Percentiles rank a stretch among this genome's conserved stretches.
These are phyloP conservation scores for Dalbergia cultrata DNA, from an alignment of 306 rosid genomes.

Conservation along the genomic window DNA sequence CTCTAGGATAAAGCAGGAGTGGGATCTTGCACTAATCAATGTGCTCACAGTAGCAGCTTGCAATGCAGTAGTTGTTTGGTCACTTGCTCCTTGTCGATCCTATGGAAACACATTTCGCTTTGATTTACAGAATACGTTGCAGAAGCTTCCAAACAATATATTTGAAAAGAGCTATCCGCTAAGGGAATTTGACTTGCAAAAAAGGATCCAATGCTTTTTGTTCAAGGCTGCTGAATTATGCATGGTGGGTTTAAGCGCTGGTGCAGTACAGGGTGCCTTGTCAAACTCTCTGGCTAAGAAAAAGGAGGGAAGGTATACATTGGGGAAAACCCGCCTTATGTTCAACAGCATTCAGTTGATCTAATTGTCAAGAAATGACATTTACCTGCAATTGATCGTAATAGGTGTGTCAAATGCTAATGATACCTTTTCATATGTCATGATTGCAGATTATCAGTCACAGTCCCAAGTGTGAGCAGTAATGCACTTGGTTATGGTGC, in stretches of 20 bases:
- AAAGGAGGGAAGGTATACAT: constrained; percentile 83
- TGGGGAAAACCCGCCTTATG: constrained; percentile 24
- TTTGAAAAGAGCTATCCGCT: constrained; percentile 95
- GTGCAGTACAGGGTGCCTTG: constrained; percentile 89
- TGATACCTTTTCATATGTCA: constrained; percentile 21
- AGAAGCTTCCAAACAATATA: constrained; percentile 97
- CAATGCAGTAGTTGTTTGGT: constrained; percentile 98
- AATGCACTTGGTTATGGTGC: constrained; percentile 98
- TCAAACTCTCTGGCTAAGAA: constrained; percentile 75
- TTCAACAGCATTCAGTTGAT: constrained; percentile 26
- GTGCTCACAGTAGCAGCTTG: constrained; percentile 96
- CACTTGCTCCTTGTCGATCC: constrained; percentile 98
- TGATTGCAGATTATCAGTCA: constrained; percentile 80
- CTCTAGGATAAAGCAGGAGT: constrained; percentile 92
- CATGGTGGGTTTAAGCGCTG: constrained; percentile 92
- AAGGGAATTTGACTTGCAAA: constrained; percentile 92
- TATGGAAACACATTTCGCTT: constrained; percentile 93
- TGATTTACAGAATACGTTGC: constrained; percentile 96
- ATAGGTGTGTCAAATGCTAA: constrained; percentile 36
- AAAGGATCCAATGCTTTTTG: constrained; percentile 88
- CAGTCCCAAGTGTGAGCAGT: constrained; percentile 78
- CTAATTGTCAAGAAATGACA: background rate
- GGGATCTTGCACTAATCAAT: constrained; percentile 96
- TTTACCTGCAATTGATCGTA: constrained; percentile 35
- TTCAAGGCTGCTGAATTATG: constrained; percentile 99